Evolutionary conservation across 352 stramenopile genomes (phyloP), one percentile per base, ranked within the genome.

Genomic region (Pythium dissimile): DNA sequence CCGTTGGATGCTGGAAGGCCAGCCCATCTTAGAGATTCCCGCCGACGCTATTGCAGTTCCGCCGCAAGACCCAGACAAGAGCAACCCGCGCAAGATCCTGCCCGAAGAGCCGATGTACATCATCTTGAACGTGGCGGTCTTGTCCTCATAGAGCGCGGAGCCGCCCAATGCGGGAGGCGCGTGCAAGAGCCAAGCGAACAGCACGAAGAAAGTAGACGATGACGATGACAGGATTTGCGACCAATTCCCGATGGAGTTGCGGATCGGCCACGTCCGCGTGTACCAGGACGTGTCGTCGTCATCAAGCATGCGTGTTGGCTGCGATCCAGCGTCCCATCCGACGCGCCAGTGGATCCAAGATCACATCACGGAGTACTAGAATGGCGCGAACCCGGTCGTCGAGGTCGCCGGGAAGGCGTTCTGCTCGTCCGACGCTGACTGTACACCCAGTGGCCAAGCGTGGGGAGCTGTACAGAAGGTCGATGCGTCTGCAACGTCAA

Each of bases 251-350:
- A 72, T 90, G 72, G 43, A 77, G 24, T 44, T 92, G 42, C 82
- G 83, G 41, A 59, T 92, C 32, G 81, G 88, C 67, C 86, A 91
- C 66, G 63, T 91, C 9, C 81, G 81, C 5, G 49, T 89, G 64
- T 89, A 87, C 50, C 81, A 91, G 44, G 73, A 86, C 35, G 32
- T 68, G 15, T 73, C 64, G 6, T 20, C 21, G 21, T 50, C 43
- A 20, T 50, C 43, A 8, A 35, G 7, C 18, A 50, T 50, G 79
- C 61, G 54, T 9, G 48, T 86, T 0, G 75, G 74, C 0, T 92
- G 79, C 21, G 73, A 92, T 54, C 82, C 82, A 2, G 28, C 23
- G 16, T 67, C 69, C 2, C 80, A 91, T 45, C 80, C 83, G 0
- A 93, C 83, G 8, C 62, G 57, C 8, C 58, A 86, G 46, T 93